Conservation (phyloP, 148 eudicot species). For the Vaccinium macrocarpon region DNA sequence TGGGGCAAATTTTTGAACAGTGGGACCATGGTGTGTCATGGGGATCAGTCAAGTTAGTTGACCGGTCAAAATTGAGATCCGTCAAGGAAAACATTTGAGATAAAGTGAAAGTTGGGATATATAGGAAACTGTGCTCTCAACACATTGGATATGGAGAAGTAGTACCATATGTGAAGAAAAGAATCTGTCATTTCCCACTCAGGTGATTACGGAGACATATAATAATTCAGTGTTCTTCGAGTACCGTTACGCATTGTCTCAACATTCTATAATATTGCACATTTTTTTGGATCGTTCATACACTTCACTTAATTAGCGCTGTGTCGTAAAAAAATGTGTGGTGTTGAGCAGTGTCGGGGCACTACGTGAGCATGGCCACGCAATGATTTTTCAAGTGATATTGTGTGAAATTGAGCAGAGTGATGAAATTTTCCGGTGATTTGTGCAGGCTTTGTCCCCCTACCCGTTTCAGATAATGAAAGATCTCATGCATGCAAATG, state of each 20-base stretch:
- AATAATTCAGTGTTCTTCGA: neutral
- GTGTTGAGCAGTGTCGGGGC: no score
- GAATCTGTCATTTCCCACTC: neutral
- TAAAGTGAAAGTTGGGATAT: neutral
- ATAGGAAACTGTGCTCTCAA: neutral
- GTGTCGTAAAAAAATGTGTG: no score
- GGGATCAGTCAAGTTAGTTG: constrained; percentile 9
- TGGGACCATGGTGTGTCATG: constrained; percentile 1
- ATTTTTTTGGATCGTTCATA: no score
- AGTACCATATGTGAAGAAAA: neutral
- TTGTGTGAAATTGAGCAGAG: no score
- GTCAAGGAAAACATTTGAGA: neutral
- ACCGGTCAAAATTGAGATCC: constrained; percentile 1
- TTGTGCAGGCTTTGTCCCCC: neutral
- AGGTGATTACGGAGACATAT: neutral
- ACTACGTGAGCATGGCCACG: no score
- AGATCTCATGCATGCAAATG: neutral
- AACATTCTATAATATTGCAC: no score
- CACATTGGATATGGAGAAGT: neutral
- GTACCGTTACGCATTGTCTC: no score
- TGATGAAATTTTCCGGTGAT: no score
- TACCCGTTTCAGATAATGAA: neutral
- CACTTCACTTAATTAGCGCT: no score
- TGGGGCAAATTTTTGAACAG: neutral
- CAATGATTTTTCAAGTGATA: no score